Conservation (phyloP, 805 yeast species). For the Grigorovia jiainica region DNA sequence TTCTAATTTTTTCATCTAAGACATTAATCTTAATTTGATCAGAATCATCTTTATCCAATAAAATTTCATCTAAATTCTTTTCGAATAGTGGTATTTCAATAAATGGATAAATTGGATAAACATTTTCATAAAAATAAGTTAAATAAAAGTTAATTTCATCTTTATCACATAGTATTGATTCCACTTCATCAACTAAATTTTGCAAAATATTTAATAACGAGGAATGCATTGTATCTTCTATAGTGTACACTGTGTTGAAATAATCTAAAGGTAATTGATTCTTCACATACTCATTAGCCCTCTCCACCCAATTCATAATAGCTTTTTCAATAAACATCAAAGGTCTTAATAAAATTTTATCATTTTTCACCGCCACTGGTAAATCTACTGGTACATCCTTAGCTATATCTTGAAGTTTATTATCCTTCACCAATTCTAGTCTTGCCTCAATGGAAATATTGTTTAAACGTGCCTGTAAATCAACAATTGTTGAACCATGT, state of each 20-base stretch:
- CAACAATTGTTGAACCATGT: slow-evolving; percentile 13
- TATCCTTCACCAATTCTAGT: neutral
- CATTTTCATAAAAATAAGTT: slow-evolving; percentile 12
- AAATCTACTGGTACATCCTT: neutral
- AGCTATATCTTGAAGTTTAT: neutral
- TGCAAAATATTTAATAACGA: slow-evolving; percentile 4
- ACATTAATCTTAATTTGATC: slow-evolving; percentile 6
- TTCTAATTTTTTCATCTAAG: slow-evolving; percentile 8
- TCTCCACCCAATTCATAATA: slow-evolving; percentile 11
- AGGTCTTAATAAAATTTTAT: slow-evolving; percentile 4
- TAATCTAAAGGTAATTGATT: slow-evolving; percentile 10
- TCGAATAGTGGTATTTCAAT: slow-evolving; percentile 12
- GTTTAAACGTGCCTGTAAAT: slow-evolving; percentile 8
- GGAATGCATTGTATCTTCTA: slow-evolving; percentile 11
- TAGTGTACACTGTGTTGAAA: slow-evolving; percentile 9
- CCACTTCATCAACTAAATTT: slow-evolving; percentile 9
- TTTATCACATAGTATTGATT: slow-evolving; percentile 7
- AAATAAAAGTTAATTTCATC: slow-evolving; percentile 6
- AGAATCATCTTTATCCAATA: neutral
- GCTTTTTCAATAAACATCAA: slow-evolving; percentile 13
- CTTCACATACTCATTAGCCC: slow-evolving; percentile 3
- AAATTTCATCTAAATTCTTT: slow-evolving; percentile 3
- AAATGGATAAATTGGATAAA: slow-evolving; percentile 18
- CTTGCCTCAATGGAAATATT: slow-evolving; percentile 2
- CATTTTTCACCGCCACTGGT: neutral